Evolutionary conservation across 495 filamentous ascomycete species (phyloP).

Genomic region (Podospora conica): DNA sequence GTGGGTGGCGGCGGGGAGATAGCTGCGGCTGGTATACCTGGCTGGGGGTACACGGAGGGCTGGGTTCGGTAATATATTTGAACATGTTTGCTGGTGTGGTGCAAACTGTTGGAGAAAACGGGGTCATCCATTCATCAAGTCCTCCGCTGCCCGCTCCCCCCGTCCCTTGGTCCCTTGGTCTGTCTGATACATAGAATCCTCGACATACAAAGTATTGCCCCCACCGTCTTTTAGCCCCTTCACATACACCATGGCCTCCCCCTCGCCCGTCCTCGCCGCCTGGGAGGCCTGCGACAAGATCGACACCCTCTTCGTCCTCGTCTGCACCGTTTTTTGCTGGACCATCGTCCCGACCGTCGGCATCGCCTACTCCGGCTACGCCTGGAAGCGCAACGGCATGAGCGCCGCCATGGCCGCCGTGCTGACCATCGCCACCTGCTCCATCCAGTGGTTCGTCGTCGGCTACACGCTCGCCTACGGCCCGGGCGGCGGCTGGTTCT

Average conservation of each 20-base stretch:
- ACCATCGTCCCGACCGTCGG: conserved; percentile 28
- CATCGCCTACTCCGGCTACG: conserved; percentile 24
- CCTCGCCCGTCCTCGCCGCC: conserved; percentile 15
- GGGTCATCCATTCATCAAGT: background rate
- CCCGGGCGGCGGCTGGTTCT: conserved; percentile 22
- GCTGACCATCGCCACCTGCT: conserved; percentile 24
- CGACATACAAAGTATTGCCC: background rate
- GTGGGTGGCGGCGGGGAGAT: background rate
- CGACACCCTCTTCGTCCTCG: conserved; percentile 26
- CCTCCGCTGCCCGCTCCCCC: background rate
- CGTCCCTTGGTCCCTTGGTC: no score
- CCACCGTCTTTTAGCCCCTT: background rate
- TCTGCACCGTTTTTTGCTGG: conserved; percentile 28
- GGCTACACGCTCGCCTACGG: conserved; percentile 27
- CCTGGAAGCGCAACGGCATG: conserved; percentile 25
- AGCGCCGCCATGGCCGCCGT: conserved; percentile 20
- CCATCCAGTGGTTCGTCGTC: conserved; percentile 26
- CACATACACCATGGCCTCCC: conserved; percentile 10
- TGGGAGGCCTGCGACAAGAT: conserved; percentile 26
- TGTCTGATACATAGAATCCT: background rate
- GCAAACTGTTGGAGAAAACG: no score
- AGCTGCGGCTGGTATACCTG: background rate
- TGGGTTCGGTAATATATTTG: background rate
- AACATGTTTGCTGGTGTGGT: background rate
- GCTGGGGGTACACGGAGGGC: background rate